Conservation (phyloP, 768 basidiomycete species). For the Boletellus sp. region DNA sequence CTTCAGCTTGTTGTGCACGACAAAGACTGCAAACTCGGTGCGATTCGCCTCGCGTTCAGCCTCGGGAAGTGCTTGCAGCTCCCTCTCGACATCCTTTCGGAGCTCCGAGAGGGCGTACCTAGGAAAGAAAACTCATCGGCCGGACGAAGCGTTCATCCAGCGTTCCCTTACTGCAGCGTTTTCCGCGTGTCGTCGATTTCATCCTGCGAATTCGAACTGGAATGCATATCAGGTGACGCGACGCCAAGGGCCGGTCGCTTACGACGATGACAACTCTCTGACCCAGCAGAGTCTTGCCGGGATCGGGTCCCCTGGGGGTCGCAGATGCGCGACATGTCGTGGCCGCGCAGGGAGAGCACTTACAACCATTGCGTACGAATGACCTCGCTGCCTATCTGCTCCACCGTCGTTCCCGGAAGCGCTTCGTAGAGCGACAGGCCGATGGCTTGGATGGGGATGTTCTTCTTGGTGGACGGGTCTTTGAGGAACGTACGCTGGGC, state of each 20-base stretch:
- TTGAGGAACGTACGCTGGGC: constrained; percentile 80
- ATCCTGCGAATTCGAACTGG: constrained; percentile 45
- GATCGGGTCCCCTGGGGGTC: constrained; percentile 53
- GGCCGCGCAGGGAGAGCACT: constrained; percentile 27
- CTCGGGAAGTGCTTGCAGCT: constrained; percentile 62
- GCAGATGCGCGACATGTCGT: not conserved
- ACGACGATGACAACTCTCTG: constrained; percentile 80
- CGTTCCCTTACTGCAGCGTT: constrained; percentile 73
- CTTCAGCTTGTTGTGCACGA: constrained; percentile 93
- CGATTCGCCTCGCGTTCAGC: constrained; percentile 66
- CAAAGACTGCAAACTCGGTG: constrained; percentile 89
- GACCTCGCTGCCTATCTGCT: constrained; percentile 80
- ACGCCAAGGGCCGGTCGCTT: constrained; percentile 29
- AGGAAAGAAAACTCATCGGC: constrained; percentile 5
- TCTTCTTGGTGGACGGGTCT: constrained; percentile 60
- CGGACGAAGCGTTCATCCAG: not conserved
- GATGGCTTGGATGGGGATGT: constrained; percentile 93
- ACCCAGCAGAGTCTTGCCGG: constrained; percentile 71
- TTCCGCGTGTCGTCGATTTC: constrained; percentile 88
- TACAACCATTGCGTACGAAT: constrained; percentile 96
- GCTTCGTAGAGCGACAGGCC: constrained; percentile 94
- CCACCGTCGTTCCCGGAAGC: constrained; percentile 66
- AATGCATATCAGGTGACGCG: constrained; percentile 13
- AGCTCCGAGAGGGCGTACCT: constrained; percentile 92
- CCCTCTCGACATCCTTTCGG: constrained; percentile 79